phyloP scores from a whole-genome alignment of 1,284 basidiomycete genomes.

The Fomitopsis schrenkii region DNA sequence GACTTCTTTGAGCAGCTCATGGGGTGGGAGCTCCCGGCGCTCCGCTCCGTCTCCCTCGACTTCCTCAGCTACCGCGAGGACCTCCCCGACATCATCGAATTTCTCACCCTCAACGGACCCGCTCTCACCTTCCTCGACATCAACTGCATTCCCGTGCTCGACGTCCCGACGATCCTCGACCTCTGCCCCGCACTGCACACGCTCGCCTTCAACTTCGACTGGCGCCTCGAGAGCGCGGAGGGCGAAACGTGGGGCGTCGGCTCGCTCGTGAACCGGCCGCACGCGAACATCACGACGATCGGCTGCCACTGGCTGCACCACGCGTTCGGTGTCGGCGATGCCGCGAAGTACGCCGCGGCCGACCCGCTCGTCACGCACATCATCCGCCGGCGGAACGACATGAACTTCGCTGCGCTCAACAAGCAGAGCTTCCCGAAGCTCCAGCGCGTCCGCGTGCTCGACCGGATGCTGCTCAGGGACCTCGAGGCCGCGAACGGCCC shows the following conservation, averaged over 20 bases:
- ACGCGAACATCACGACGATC: conserved; percentile 52
- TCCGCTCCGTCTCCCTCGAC: conserved; percentile 53
- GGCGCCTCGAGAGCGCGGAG: conserved; percentile 38
- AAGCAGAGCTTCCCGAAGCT: conserved; percentile 56
- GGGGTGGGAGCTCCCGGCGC: conserved; percentile 59
- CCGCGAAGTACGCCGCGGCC: conserved; percentile 33
- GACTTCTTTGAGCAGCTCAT: conserved; percentile 65
- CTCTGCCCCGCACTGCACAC: conserved; percentile 56
- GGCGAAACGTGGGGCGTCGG: conserved; percentile 27
- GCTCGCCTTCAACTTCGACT: conserved; percentile 71
- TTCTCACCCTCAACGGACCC: conserved; percentile 53
- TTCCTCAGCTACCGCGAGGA: conserved; percentile 41
- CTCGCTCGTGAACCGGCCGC: conserved; percentile 45
- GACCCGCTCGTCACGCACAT: conserved; percentile 43
- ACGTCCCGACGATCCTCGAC: conserved; percentile 53
- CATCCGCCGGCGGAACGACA: conserved; percentile 56
- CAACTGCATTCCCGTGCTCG: conserved; percentile 49
- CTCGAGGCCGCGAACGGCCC: conserved; percentile 52
- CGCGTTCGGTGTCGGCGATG: conserved; percentile 63
- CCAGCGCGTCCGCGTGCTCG: conserved; percentile 53
- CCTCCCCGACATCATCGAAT: conserved; percentile 53
- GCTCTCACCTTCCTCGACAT: conserved; percentile 60
- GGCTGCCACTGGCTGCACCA: conserved; percentile 66
- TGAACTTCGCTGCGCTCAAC: conserved; percentile 55
- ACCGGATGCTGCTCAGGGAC: conserved; percentile 47